Conservation (phyloP, 1,284 basidiomycete species). For the Fomitiporia mediterranea region DNA sequence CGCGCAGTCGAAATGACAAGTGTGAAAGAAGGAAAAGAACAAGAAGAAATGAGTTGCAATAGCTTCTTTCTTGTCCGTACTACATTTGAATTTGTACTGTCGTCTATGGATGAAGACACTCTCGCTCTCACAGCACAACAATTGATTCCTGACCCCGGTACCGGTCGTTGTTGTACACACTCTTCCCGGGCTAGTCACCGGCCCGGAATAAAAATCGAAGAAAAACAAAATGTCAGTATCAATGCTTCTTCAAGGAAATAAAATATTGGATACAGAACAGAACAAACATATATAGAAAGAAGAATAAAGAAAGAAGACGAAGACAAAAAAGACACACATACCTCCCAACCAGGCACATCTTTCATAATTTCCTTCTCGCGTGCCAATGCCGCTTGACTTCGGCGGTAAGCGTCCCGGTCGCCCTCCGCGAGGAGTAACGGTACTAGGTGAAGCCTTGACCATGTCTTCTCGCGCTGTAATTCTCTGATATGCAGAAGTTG, state of each 20-base stretch:
- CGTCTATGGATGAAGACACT: too few species aligned
- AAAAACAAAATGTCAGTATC: constrained; percentile 9
- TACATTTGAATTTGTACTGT: too few species aligned
- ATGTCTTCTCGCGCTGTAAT: constrained; percentile 88
- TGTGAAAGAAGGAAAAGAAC: too few species aligned
- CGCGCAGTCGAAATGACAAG: too few species aligned
- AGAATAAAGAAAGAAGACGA: constrained; percentile 18
- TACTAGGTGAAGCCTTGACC: constrained; percentile 95
- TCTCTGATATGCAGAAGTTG: constrained; percentile 54
- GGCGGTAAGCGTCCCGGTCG: constrained; percentile 86
- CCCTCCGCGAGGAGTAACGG: constrained; percentile 90
- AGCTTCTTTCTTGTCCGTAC: too few species aligned
- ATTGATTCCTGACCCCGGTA: constrained; percentile 67
- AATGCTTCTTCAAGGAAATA: not conserved
- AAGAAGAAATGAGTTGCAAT: too few species aligned
- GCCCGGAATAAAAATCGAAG: constrained; percentile 1
- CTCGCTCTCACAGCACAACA: constrained; percentile 54
- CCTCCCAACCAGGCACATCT: constrained; percentile 76
- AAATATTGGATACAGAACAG: constrained; percentile 1
- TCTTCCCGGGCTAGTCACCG: constrained; percentile 60
- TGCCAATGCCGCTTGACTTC: constrained; percentile 70
- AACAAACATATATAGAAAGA: too few species aligned
- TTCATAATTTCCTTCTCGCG: constrained; percentile 56
- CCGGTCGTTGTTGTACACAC: constrained; percentile 80
- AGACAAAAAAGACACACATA: constrained; percentile 41